Conservation (phyloP, 2,329 filamentous ascomycete species). For the Saccharata proteae region DNA sequence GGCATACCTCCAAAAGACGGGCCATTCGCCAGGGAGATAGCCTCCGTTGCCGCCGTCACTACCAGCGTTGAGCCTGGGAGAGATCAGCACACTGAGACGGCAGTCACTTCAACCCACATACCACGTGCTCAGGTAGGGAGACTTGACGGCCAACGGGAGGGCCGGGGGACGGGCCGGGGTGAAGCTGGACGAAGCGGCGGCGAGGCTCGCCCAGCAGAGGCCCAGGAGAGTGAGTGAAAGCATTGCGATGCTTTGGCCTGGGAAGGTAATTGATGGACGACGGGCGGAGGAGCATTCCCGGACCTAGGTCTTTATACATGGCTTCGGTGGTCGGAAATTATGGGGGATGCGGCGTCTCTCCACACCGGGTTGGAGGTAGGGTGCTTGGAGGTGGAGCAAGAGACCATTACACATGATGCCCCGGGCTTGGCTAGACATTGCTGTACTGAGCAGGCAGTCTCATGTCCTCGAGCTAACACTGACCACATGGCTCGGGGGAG, state of each 20-base stretch:
- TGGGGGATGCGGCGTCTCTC: constrained; percentile 5
- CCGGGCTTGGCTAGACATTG: constrained; percentile 8
- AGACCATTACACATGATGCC: constrained; percentile 9
- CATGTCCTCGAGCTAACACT: constrained; percentile 7
- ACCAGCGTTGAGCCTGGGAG: constrained; percentile 40
- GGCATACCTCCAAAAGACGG: constrained; percentile 56
- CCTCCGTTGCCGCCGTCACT: constrained; percentile 51
- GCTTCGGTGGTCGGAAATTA: constrained; percentile 3
- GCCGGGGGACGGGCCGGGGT: constrained; percentile 53
- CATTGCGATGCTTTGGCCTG: constrained; percentile 7
- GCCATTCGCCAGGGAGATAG: constrained; percentile 57
- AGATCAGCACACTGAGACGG: too few species aligned
- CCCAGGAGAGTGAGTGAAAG: constrained; percentile 4
- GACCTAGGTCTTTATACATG: constrained; percentile 5
- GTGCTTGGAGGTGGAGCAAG: constrained; percentile 5
- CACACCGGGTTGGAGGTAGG: constrained; percentile 7
- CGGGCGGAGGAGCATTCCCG: background rate
- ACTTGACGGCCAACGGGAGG: constrained; percentile 60
- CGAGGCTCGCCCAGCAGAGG: constrained; percentile 5
- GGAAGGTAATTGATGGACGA: constrained; percentile 6
- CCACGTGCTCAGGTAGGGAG: constrained; percentile 65
- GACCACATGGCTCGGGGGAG: constrained; percentile 4
- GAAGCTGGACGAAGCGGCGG: constrained; percentile 46
- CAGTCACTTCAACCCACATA: too few species aligned
- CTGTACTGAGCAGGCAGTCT: constrained; percentile 4